Evolutionary conservation across 306 rosid genomes (phyloP).

Genomic region (Begonia peltatifolia): DNA sequence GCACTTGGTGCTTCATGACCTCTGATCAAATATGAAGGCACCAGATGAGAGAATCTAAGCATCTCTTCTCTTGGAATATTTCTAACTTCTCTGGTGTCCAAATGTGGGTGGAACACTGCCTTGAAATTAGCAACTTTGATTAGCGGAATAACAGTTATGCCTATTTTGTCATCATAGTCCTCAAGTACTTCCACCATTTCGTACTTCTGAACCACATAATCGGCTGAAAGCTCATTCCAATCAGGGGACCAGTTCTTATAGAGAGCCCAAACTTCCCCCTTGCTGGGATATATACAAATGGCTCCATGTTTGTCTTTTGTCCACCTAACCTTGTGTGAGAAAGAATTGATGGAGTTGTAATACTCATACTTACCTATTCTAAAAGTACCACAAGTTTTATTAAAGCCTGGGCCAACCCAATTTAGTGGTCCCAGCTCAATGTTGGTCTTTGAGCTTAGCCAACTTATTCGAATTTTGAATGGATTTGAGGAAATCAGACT

Average conservation of each 20-base stretch:
- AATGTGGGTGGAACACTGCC: constrained; percentile 58
- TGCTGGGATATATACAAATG: constrained; percentile 56
- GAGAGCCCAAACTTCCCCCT: constrained; percentile 91
- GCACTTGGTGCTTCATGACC: constrained; percentile 67
- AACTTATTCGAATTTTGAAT: constrained; percentile 47
- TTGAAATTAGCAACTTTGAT: constrained; percentile 86
- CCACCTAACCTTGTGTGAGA: constrained; percentile 78
- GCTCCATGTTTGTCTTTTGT: constrained; percentile 40
- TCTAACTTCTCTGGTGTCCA: constrained; percentile 42
- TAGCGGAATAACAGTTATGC: constrained; percentile 54
- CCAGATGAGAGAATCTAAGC: constrained; percentile 70
- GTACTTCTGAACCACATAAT: constrained; percentile 50
- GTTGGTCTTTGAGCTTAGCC: constrained; percentile 56
- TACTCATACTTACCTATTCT: constrained; percentile 39
- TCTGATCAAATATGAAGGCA: constrained; percentile 53
- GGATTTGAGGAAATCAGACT: constrained; percentile 44
- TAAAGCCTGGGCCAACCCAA: constrained; percentile 61
- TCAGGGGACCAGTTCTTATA: constrained; percentile 76
- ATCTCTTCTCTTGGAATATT: constrained; percentile 59
- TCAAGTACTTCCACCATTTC: constrained; percentile 81
- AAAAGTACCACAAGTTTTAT: constrained; percentile 68
- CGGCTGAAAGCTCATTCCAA: constrained; percentile 67
- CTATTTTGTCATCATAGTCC: constrained; percentile 48
- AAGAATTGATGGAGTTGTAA: constrained; percentile 37
- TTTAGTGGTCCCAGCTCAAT: constrained; percentile 40